A percentile compares a stretch with the other conserved stretches of the same genome.
Conservation (phyloP, 345 rosid species). For the Rhodamnia rubescens region DNA sequence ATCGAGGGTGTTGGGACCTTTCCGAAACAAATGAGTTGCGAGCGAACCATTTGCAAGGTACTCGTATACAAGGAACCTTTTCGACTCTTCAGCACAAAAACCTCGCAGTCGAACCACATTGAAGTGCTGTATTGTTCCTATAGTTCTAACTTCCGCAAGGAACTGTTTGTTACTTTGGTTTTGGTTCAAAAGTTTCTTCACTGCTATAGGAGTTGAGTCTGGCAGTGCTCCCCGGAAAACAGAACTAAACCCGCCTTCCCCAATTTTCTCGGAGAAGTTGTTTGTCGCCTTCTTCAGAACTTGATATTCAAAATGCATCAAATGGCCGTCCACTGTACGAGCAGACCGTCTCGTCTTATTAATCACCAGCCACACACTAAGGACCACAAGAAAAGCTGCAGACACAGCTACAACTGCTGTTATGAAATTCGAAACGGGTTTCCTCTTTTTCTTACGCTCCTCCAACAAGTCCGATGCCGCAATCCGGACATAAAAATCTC, state of each 20-base stretch:
- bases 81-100: constrained; percentile 9
- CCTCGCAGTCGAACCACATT: constrained; percentile 7
- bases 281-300: constrained; percentile 2
- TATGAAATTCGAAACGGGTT: not conserved
- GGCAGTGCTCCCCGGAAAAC: constrained; percentile 8
- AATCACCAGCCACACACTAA: not conserved
- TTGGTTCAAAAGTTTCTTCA: constrained; percentile 7
- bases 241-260: constrained; percentile 23
- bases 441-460: not conserved
- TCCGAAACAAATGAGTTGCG: not conserved
- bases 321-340: not conserved
- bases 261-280: constrained; percentile 8
- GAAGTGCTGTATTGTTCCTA: constrained; percentile 15
- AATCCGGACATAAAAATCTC: not conserved
- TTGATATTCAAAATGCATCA: not conserved
- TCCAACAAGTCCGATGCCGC: too few relatives aligned
- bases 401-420: not conserved
- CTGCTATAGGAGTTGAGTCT: constrained; percentile 7
- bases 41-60: constrained; percentile 12
- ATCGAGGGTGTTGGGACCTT: not conserved
- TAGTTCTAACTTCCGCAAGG: constrained; percentile 13
- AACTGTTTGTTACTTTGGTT: constrained; percentile 9
- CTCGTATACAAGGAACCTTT: constrained; percentile 11
- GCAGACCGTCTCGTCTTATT: not conserved
- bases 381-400: not conserved